Evolutionary conservation across 371 early-diverging fungal genomes (phyloP).

Genomic region (Mortierella sp.): DNA sequence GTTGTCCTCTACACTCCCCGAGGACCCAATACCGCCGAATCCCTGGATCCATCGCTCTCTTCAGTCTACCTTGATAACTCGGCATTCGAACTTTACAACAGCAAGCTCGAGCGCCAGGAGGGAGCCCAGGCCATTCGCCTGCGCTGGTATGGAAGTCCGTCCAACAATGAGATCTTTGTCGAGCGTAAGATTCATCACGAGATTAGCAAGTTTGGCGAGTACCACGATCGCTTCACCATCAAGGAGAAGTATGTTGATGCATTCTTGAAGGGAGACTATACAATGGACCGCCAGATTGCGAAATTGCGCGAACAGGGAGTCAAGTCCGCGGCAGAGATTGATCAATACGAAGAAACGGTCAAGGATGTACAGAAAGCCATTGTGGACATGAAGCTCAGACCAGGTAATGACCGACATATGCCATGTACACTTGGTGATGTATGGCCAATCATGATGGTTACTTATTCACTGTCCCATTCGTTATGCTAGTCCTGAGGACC

Average conservation of each 20-base stretch:
- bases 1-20: constrained; percentile 89
- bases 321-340: constrained; percentile 84
- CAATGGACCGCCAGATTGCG: constrained; percentile 78
- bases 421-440: too few relatives aligned
- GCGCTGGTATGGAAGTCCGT: constrained; percentile 96
- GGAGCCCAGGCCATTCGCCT: constrained; percentile 95
- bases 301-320: constrained; percentile 86
- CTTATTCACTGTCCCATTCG: not conserved
- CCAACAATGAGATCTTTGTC: constrained; percentile 89
- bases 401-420: constrained; percentile 51
- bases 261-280: constrained; percentile 88
- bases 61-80: constrained; percentile 98
- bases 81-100: constrained; percentile 91
- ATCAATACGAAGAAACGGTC: constrained; percentile 82
- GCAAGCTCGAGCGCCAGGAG: constrained; percentile 93
- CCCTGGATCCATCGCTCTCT: constrained; percentile 92
- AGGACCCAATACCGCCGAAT: constrained; percentile 50
- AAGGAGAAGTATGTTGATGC: constrained; percentile 95
- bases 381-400: constrained; percentile 80
- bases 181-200: constrained; percentile 99
- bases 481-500: constrained; percentile 69
- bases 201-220: constrained; percentile 81
- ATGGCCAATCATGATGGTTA: not conserved
- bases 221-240: constrained; percentile 88
- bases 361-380: constrained; percentile 89